Evolutionary conservation across 768 basidiomycete genomes (phyloP), one percentile per base, ranked within the genome.

Genomic region (Boletus pseudopeckii): DNA sequence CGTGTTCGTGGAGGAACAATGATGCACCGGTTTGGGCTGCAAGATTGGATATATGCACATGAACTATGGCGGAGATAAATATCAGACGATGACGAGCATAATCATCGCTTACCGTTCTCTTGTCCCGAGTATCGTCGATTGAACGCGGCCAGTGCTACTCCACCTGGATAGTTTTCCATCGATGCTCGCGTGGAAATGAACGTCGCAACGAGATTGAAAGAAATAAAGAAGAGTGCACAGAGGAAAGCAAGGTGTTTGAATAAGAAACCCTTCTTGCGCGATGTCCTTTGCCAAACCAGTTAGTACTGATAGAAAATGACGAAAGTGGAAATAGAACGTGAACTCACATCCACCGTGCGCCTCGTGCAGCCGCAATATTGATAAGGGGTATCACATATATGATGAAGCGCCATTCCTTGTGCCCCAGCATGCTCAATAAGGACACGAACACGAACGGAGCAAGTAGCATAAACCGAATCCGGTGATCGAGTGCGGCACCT

Each of bases 331-430:
- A 17, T 1, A 42, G 32, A 50, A 42, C 15, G 24, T 7, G 15
- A 7, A 71, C 88, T 58, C 71, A 95, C 90, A 94, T 66, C 68
- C 77, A 80, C 5, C 73, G 66, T 2, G 83, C 75, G 3, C 83
- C 86, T 15, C 83, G 69, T 0, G 93, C 86, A 2, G 90, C 92
- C 2, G 86, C 81, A 4, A 94, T 69, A 61, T 97, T 96, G 69
- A 92, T 75, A 2, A 83, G 65, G 0, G 95, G 94, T 0, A 98
- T 81, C 17, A 84, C 79, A 64, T 98, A 98, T 8, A 92, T 79
- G 52, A 98, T 76, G 71, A 99, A 99, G 7, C 97, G 81, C 97
- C 97, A 99, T 71, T 99, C 97, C 68, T 99, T 99, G 72, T 99
- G 97, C 0, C 82, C 86, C 1, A 98, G 75, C 30, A 66, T 74